Conservation (phyloP, 345 rosid genomes). For the Kandelia obovata region DNA sequence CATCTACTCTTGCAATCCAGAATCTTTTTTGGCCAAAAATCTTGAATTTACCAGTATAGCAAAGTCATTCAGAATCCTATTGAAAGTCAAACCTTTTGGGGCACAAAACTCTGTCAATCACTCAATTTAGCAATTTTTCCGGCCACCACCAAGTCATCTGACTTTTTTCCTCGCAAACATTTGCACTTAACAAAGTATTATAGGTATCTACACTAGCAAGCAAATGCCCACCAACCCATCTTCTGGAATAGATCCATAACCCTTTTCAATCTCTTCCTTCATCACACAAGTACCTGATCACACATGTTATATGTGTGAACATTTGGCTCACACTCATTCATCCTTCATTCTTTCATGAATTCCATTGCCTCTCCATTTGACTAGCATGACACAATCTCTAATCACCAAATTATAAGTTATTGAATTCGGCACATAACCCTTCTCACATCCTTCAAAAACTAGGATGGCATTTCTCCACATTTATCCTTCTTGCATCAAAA, state of each 20-base stretch:
- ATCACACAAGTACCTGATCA: conserved; percentile 67
- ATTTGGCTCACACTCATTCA: conserved; percentile 67
- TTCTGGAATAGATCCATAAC: conserved; percentile 57
- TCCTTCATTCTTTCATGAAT: no score
- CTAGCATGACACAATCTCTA: conserved; percentile 74
- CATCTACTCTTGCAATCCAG: conserved; percentile 63
- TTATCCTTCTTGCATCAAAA: conserved; percentile 82
- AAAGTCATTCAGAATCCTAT: conserved; percentile 74
- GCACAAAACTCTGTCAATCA: conserved; percentile 89
- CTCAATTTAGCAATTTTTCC: conserved; percentile 78
- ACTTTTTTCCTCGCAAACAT: conserved; percentile 83
- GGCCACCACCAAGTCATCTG: conserved; percentile 70
- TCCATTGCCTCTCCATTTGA: conserved; percentile 54
- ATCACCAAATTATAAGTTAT: conserved; percentile 69
- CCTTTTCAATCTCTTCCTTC: conserved; percentile 68
- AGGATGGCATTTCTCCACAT: conserved; percentile 65
- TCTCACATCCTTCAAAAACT: conserved; percentile 72
- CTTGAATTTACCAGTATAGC: conserved; percentile 81
- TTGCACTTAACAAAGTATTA: conserved; percentile 68
- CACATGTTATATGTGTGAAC: conserved; percentile 74
- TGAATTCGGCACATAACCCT: conserved; percentile 64
- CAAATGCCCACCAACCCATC: conserved; percentile 59
- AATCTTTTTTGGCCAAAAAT: conserved; percentile 64
- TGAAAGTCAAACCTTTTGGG: conserved; percentile 69
- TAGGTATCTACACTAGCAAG: conserved; percentile 86